Evolutionary conservation across 1,139 yeast species (phyloP).

Genomic region (Sporopachydermia cereana): DNA sequence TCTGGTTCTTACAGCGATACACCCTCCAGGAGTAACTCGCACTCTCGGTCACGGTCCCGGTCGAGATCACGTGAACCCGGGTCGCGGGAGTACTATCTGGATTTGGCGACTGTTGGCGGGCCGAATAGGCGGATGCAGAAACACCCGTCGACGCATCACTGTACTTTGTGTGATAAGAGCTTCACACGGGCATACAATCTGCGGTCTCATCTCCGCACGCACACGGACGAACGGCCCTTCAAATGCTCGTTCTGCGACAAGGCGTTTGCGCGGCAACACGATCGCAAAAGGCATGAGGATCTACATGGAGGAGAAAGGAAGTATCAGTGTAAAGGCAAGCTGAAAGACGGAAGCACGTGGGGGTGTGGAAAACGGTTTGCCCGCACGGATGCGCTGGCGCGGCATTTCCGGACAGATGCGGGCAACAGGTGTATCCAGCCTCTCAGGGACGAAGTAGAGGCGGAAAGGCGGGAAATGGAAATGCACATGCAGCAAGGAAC

Average conservation of each 20-base stretch:
- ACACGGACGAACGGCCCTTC: slow-evolving; percentile 89
- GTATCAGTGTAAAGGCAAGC: slow-evolving; percentile 68
- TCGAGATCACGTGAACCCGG: slow-evolving; percentile 9
- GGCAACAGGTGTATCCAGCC: slow-evolving; percentile 77
- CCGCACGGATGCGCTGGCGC: slow-evolving; percentile 84
- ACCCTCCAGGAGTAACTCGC: slow-evolving; percentile 6
- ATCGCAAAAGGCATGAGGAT: slow-evolving; percentile 86
- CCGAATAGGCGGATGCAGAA: slow-evolving; percentile 49
- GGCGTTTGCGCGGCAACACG: slow-evolving; percentile 94
- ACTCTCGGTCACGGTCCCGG: slow-evolving; percentile 10
- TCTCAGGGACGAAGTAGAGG: slow-evolving; percentile 53
- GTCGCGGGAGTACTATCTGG: slow-evolving; percentile 23
- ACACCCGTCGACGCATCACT: slow-evolving; percentile 70
- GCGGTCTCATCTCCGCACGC: slow-evolving; percentile 85
- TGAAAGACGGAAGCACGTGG: slow-evolving; percentile 58
- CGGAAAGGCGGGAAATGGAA: background rate
- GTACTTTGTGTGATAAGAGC: slow-evolving; percentile 73
- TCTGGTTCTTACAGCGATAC: slow-evolving; percentile 12
- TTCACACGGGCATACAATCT: slow-evolving; percentile 90
- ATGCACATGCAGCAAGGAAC: background rate
- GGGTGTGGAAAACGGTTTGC: slow-evolving; percentile 95
- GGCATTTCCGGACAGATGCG: slow-evolving; percentile 91
- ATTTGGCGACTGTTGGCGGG: slow-evolving; percentile 22
- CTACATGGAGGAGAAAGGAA: slow-evolving; percentile 85
- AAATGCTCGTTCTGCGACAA: slow-evolving; percentile 80